Conservation (phyloP, 1,284 basidiomycete species). For the Puccinia novopanici region DNA sequence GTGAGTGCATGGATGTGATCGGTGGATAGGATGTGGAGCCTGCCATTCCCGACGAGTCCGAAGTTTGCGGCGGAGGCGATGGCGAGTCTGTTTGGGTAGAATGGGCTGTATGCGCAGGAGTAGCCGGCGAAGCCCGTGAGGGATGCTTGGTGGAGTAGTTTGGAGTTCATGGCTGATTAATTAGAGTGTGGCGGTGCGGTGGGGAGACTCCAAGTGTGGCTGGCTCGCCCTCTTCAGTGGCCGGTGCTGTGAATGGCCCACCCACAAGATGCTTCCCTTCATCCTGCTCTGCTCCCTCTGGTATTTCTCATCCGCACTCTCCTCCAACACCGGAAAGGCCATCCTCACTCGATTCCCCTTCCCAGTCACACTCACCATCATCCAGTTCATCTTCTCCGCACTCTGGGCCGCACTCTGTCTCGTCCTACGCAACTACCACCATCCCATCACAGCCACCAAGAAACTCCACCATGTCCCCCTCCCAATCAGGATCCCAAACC, state of each 20-base stretch:
- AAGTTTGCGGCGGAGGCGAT: conserved; percentile 90
- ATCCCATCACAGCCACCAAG: not conserved
- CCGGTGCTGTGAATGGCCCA: too few relatives aligned
- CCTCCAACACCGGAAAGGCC: conserved; percentile 83
- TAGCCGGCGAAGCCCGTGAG: conserved; percentile 76
- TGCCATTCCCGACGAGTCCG: conserved; percentile 90
- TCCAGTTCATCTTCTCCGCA: conserved; percentile 94
- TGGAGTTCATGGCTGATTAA: not conserved
- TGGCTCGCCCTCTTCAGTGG: too few relatives aligned
- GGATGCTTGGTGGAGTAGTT: conserved; percentile 24
- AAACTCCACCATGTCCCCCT: conserved; percentile 22
- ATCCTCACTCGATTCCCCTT: conserved; percentile 81
- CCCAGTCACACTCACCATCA: conserved; percentile 88
- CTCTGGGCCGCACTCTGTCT: conserved; percentile 74
- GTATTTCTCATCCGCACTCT: conserved; percentile 72
- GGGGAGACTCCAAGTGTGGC: too few relatives aligned
- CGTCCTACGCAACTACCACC: conserved; percentile 51
- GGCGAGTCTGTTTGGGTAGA: conserved; percentile 77
- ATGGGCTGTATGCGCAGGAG: conserved; percentile 84
- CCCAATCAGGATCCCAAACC: conserved; percentile 65
- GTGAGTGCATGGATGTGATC: conserved; percentile 9
- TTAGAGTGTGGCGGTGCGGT: too few relatives aligned
- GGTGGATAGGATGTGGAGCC: conserved; percentile 69
- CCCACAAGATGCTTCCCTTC: too few relatives aligned
- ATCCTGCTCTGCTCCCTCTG: conserved; percentile 55